A percentile compares a stretch with the other conserved stretches of the same genome.
These are phyloP conservation scores for Medicago lupulina DNA, from an alignment of 306 rosid genomes.

Conservation along the genomic window DNA sequence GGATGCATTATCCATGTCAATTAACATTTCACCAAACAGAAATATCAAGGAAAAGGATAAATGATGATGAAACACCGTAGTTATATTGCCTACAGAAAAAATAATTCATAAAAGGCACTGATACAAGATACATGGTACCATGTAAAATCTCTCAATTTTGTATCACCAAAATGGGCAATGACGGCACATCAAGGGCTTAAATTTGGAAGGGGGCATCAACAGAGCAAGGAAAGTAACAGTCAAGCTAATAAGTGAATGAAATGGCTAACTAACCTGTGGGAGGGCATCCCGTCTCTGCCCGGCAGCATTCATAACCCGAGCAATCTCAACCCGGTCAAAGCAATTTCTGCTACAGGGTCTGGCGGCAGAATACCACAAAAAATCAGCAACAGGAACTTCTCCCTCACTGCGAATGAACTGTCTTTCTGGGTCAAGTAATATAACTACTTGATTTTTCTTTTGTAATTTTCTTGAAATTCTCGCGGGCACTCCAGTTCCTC, in stretches of 20 bases:
- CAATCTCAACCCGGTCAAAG: constrained; percentile 96
- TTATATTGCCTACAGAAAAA: constrained; percentile 12
- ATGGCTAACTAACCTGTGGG: constrained; percentile 73
- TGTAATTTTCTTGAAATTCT: constrained; percentile 84
- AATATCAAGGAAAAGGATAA: constrained; percentile 20
- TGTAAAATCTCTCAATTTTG: constrained; percentile 28
- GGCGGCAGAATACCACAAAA: constrained; percentile 97
- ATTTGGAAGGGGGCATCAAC: background rate
- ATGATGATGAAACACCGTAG: constrained; percentile 18
- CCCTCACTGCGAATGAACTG: constrained; percentile 89
- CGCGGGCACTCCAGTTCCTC: constrained; percentile 94
- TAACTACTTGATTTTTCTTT: constrained; percentile 89
- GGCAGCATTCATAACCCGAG: constrained; percentile 98
- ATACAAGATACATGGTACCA: constrained; percentile 9
- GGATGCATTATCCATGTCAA: background rate
- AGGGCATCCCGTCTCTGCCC: constrained; percentile 94
- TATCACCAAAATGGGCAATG: constrained; percentile 28
- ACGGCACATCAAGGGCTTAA: constrained; percentile 20
- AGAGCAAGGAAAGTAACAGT: constrained; percentile 10
- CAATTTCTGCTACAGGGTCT: constrained; percentile 92
- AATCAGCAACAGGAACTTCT: constrained; percentile 94
- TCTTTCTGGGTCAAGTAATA: constrained; percentile 94
- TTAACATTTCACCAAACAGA: constrained; percentile 9
- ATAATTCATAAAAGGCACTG: background rate
- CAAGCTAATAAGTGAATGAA: constrained; percentile 22